These are phyloP conservation scores for Scleroderma citrinum DNA, from an alignment of 768 basidiomycete species.

Conservation along the genomic window DNA sequence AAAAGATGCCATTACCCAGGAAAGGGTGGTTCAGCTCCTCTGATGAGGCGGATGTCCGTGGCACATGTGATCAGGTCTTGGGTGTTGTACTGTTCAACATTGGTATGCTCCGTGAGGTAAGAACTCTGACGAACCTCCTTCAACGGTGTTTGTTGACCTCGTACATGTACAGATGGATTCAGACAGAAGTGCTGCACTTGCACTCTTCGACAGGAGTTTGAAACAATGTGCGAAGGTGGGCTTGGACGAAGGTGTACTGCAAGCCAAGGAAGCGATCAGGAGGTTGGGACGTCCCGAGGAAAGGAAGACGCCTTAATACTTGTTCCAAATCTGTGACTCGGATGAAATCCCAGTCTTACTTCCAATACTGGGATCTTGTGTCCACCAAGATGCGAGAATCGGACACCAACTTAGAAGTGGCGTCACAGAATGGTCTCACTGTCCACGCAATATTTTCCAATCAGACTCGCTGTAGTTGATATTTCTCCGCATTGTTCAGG, in stretches of 20 bases:
- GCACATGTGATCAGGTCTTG: conserved; percentile 49
- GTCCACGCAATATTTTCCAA: too few relatives aligned
- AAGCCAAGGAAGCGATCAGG: conserved; percentile 30
- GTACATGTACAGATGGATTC: conserved; percentile 26
- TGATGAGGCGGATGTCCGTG: conserved; percentile 22
- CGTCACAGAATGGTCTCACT: too few relatives aligned
- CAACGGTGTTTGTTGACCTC: not conserved
- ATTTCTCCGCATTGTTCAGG: too few relatives aligned
- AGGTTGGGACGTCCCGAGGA: conserved; percentile 15
- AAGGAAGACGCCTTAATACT: not conserved
- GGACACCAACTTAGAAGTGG: too few relatives aligned
- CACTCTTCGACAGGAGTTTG: conserved; percentile 28
- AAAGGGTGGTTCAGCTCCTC: conserved; percentile 14
- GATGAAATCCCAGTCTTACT: too few relatives aligned
- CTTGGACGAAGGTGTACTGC: conserved; percentile 30
- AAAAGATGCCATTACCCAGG: conserved; percentile 11
- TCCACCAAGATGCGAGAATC: too few relatives aligned
- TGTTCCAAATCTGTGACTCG: too few relatives aligned
- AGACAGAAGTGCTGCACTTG: conserved; percentile 23
- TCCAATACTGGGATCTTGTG: too few relatives aligned
- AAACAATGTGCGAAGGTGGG: conserved; percentile 26
- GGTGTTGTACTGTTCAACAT: conserved; percentile 59
- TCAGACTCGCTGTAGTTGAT: too few relatives aligned
- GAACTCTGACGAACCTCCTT: not conserved
- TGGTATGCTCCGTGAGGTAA: conserved; percentile 46